phyloP scores from a whole-genome alignment of 2,329 filamentous ascomycete species.

The Trichophaea hybrida region DNA sequence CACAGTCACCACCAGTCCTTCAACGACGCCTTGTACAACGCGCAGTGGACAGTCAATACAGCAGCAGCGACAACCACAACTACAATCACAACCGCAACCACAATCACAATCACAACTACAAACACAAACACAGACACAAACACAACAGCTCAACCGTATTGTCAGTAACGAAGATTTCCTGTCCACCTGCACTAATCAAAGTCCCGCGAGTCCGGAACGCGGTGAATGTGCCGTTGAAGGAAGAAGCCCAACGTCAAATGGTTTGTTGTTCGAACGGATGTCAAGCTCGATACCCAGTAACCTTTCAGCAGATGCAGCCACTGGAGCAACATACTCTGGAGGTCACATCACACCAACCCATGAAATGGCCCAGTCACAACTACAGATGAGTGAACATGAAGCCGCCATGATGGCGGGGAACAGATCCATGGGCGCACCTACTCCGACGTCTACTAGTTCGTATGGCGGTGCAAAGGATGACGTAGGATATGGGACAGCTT shows the following conservation, averaged over 20 bases:
- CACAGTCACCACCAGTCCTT: not conserved
- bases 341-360: constrained; percentile 1
- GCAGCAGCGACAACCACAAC: not conserved
- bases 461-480: constrained; percentile 1
- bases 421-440: constrained; percentile 4
- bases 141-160: not conserved
- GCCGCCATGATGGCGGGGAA: constrained; percentile 1
- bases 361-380: constrained; percentile 4
- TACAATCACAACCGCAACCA: too few species aligned
- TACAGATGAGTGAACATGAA: constrained; percentile 3
- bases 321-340: not conserved
- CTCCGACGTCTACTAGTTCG: constrained; percentile 4
- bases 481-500: not conserved
- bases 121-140: too few species aligned
- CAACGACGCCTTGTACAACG: constrained; percentile 1
- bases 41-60: not conserved
- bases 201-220: not conserved
- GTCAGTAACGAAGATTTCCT: not conserved
- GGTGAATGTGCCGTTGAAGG: not conserved
- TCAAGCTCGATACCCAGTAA: not conserved
- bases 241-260: not conserved
- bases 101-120: too few species aligned
- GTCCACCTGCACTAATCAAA: not conserved
- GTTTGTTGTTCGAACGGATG: not conserved
- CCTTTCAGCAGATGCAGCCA: not conserved